Conservation (phyloP, 192 early-diverging fungal species). For the Dissophora ornata region DNA sequence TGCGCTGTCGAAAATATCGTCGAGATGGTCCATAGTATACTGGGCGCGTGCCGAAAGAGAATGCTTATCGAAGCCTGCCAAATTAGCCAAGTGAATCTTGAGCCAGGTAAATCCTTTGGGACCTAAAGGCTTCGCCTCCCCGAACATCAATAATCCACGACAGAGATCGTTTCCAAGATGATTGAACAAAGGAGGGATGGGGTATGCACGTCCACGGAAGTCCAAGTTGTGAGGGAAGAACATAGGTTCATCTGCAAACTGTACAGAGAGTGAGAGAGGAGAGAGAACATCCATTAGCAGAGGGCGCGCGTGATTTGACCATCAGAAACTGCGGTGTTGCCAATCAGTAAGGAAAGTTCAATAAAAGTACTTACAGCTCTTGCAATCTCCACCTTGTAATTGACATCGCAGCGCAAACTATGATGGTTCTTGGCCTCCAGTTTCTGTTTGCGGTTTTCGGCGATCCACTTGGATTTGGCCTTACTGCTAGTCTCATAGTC, state of each 20-base stretch:
- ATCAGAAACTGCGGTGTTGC: too few species aligned
- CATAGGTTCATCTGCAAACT: constrained; percentile 89
- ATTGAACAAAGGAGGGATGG: constrained; percentile 95
- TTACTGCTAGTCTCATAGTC: constrained; percentile 71
- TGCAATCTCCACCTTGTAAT: constrained; percentile 97
- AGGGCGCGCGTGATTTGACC: too few species aligned
- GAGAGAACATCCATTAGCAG: neutral
- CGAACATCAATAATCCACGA: constrained; percentile 91
- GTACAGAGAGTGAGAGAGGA: constrained; percentile 5
- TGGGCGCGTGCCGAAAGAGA: constrained; percentile 85
- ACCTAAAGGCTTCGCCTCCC: constrained; percentile 82
- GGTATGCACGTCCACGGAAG: constrained; percentile 97
- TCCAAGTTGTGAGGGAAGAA: constrained; percentile 98
- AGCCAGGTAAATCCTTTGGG: constrained; percentile 87
- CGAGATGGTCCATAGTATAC: constrained; percentile 79
- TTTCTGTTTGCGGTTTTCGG: constrained; percentile 65
- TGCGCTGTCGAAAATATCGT: constrained; percentile 86
- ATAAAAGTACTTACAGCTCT: constrained; percentile 71
- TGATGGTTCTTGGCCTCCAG: constrained; percentile 79
- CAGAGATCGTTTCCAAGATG: constrained; percentile 97
- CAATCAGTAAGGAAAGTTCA: neutral
- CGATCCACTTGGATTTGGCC: constrained; percentile 65
- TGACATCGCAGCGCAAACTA: constrained; percentile 89
- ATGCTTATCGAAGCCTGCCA: constrained; percentile 92
- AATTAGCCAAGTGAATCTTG: constrained; percentile 94